A percentile compares a stretch with the other conserved stretches of the same genome.
These are phyloP conservation scores for Cornus suecica DNA, from an alignment of 148 eudicot genomes.

Conservation along the genomic window DNA sequence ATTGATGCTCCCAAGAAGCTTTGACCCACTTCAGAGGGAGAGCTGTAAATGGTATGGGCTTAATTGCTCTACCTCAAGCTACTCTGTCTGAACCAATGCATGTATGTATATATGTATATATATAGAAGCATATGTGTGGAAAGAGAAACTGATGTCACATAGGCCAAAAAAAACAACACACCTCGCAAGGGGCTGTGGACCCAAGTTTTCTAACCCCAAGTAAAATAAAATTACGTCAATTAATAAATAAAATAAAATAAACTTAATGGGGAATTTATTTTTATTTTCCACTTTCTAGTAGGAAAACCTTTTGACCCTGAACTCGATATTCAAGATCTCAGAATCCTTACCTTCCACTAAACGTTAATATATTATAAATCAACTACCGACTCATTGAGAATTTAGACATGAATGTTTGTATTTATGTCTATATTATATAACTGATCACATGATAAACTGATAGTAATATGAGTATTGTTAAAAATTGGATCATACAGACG, in stretches of 20 bases:
- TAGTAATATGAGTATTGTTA: too few relatives aligned
- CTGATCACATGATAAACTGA: too few relatives aligned
- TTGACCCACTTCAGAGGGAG: slow-evolving; percentile 11
- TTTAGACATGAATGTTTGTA: not conserved
- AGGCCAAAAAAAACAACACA: slow-evolving; percentile 25
- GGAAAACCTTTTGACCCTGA: not conserved
- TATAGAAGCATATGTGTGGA: not conserved
- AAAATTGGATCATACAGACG: too few relatives aligned
- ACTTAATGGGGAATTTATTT: not conserved
- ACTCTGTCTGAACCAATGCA: not conserved
- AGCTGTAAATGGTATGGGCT: slow-evolving; percentile 28
- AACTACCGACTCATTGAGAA: not conserved
- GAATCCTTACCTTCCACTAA: not conserved
- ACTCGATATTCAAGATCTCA: not conserved
- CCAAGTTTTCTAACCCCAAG: slow-evolving; percentile 9
- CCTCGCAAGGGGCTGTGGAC: slow-evolving; percentile 6
- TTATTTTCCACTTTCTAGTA: not conserved
- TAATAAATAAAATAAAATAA: slow-evolving; percentile 1
- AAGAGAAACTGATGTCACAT: slow-evolving; percentile 15
- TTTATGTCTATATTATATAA: not conserved
- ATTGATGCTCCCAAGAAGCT: slow-evolving; percentile 38
- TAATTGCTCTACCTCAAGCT: slow-evolving; percentile 25
- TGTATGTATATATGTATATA: slow-evolving; percentile 28
- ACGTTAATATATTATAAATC: not conserved
- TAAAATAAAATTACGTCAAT: too few relatives aligned